Evolutionary conservation across 2,329 filamentous ascomycete genomes (phyloP).

Genomic region (Camptophora hylomeconis): DNA sequence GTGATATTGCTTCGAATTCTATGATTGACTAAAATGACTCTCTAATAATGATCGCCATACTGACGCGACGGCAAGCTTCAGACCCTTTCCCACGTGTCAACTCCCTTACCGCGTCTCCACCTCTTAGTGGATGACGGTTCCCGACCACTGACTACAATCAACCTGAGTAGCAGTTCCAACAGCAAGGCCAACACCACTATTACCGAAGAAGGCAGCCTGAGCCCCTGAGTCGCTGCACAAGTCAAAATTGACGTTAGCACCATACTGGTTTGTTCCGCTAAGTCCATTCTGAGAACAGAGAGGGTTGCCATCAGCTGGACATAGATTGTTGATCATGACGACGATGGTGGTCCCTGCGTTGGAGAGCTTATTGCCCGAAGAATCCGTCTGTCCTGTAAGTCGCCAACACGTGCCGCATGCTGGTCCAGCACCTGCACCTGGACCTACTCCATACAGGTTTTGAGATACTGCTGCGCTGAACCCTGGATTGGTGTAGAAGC

Average conservation of each 20-base stretch:
- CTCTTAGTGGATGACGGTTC: slow-evolving; percentile 10
- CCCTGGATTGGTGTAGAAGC: slow-evolving; percentile 21
- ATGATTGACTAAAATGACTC: too few species aligned
- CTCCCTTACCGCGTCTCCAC: too few species aligned
- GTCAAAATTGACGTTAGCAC: slow-evolving; percentile 29
- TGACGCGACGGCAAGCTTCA: too few species aligned
- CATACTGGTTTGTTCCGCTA: slow-evolving; percentile 24
- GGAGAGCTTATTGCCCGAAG: slow-evolving; percentile 12
- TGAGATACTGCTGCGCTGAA: slow-evolving; percentile 26
- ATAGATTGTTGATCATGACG: slow-evolving; percentile 29
- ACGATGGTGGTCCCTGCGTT: slow-evolving; percentile 23
- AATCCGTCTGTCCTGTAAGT: slow-evolving; percentile 24
- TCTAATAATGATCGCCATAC: too few species aligned
- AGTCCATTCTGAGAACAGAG: slow-evolving; percentile 24
- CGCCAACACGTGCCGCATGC: slow-evolving; percentile 29
- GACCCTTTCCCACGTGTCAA: too few species aligned
- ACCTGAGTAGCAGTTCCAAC: slow-evolving; percentile 15
- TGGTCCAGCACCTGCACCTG: slow-evolving; percentile 24
- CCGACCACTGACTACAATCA: slow-evolving; percentile 14
- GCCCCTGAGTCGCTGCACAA: slow-evolving; percentile 28
- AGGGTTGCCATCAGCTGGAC: slow-evolving; percentile 25
- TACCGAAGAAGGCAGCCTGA: slow-evolving; percentile 23
- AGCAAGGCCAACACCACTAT: slow-evolving; percentile 15
- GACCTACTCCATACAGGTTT: slow-evolving; percentile 26
- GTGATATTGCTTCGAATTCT: too few species aligned